These are phyloP conservation scores for Trametes polyzona DNA, from an alignment of 1,284 basidiomycete species.

Conservation along the genomic window DNA sequence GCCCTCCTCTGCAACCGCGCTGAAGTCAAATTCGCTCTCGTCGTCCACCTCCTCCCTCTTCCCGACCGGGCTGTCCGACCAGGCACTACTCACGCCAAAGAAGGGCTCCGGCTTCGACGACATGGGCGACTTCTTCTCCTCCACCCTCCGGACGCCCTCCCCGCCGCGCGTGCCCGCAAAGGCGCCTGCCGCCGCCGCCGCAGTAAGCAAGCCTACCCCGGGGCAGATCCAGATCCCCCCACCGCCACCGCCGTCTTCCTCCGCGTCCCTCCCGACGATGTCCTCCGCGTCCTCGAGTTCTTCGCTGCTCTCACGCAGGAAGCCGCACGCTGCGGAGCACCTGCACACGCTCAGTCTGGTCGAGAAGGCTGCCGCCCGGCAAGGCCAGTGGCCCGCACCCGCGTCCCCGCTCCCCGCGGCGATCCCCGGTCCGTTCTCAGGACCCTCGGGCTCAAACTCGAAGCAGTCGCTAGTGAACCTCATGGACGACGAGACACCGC, in stretches of 20 bases:
- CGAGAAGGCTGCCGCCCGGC: conserved; percentile 53
- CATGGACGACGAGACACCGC: conserved; percentile 30
- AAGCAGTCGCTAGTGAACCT: conserved; percentile 21
- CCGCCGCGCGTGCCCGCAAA: conserved; percentile 30
- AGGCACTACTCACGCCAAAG: conserved; percentile 28
- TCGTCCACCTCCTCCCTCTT: conserved; percentile 30
- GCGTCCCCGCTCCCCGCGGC: conserved; percentile 55
- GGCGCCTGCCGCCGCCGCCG: conserved; percentile 4
- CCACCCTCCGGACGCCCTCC: conserved; percentile 31
- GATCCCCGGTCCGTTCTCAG: conserved; percentile 37
- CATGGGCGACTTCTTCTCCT: conserved; percentile 18
- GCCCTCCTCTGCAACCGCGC: conserved; percentile 1
- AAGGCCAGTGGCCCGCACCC: conserved; percentile 66
- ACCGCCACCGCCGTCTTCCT: background rate
- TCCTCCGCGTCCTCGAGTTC: conserved; percentile 9
- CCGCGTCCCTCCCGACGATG: conserved; percentile 2
- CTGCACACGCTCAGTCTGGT: conserved; percentile 59
- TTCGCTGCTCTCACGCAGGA: conserved; percentile 18
- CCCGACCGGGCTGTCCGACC: conserved; percentile 25
- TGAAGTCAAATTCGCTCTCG: conserved; percentile 1
- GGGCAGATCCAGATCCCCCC: conserved; percentile 10
- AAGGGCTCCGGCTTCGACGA: conserved; percentile 25
- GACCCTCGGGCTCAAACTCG: too few relatives aligned
- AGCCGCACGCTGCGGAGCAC: conserved; percentile 42
- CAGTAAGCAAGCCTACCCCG: too few relatives aligned